These are phyloP conservation scores for Phtheirospermum japonicum DNA, from an alignment of 257 asterid genomes.

Conservation along the genomic window DNA sequence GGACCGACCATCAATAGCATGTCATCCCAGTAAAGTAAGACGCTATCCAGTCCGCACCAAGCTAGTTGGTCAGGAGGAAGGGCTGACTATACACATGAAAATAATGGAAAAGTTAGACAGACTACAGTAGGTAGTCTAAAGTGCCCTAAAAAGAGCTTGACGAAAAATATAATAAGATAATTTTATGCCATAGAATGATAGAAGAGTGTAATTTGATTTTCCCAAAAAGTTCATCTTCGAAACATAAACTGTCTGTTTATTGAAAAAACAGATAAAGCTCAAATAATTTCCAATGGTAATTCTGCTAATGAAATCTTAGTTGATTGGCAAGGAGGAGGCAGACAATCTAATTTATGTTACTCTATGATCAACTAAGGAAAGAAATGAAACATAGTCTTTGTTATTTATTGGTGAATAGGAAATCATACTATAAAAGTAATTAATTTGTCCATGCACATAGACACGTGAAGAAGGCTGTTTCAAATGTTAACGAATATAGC, in stretches of 20 bases:
- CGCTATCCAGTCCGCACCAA: constrained; percentile 98
- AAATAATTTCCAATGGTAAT: constrained; percentile 7
- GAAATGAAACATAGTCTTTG: neutral
- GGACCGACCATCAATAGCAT: constrained; percentile 97
- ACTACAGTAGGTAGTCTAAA: constrained; percentile 10
- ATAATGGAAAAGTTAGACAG: constrained; percentile 22
- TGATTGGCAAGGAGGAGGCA: neutral
- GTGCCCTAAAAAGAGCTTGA: constrained; percentile 15
- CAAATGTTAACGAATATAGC: neutral
- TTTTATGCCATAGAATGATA: constrained; percentile 2
- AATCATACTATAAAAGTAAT: neutral
- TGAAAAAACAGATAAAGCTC: constrained; percentile 12
- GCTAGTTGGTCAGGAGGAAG: constrained; percentile 94
- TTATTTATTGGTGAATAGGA: constrained; percentile 4
- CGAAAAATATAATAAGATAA: neutral
- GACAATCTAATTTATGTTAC: neutral
- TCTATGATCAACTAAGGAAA: constrained; percentile 13
- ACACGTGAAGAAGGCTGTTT: neutral
- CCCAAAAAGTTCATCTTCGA: constrained; percentile 1
- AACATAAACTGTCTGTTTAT: neutral
- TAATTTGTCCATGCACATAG: neutral
- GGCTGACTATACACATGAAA: constrained; percentile 56
- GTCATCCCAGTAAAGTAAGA: constrained; percentile 93
- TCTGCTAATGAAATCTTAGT: constrained; percentile 18
- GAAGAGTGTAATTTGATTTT: neutral